phyloP scores from a whole-genome alignment of 805 yeast species.

The Candida wancherniae region DNA sequence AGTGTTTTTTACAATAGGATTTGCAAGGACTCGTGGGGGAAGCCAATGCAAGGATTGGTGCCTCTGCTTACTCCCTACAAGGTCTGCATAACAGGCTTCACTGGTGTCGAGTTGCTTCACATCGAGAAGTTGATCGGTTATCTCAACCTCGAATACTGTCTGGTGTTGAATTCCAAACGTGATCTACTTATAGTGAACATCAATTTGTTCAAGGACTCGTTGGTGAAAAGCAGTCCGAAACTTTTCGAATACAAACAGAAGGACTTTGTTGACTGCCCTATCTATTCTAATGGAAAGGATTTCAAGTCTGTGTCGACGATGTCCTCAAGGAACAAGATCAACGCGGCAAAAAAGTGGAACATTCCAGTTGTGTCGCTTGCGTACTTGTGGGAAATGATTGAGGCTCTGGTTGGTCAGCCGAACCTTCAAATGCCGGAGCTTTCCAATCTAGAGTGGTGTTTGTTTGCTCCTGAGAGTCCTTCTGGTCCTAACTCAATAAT shows the following conservation, averaged over 20 bases:
- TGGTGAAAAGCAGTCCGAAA: conserved; percentile 36
- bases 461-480: conserved; percentile 42
- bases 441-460: conserved; percentile 49
- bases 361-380: conserved; percentile 57
- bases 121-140: conserved; percentile 55
- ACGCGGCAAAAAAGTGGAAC: conserved; percentile 53
- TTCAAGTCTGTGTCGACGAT: conserved; percentile 30
- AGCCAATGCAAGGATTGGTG: conserved; percentile 40
- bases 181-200: conserved; percentile 56
- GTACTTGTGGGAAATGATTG: conserved; percentile 49
- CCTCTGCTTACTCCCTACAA: conserved; percentile 22
- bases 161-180: conserved; percentile 44
- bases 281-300: conserved; percentile 19
- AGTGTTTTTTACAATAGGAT: conserved; percentile 53
- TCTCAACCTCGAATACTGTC: conserved; percentile 49
- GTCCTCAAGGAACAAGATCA: conserved; percentile 50
- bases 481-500: conserved; percentile 22
- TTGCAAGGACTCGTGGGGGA: conserved; percentile 59
- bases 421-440: conserved; percentile 34
- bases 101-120: conserved; percentile 73
- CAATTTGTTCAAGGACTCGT: conserved; percentile 38
- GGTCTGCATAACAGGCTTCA: conserved; percentile 66
- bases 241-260: conserved; percentile 34
- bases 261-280: conserved; percentile 33
- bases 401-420: conserved; percentile 16